phyloP scores from a whole-genome alignment of 176 grass and related monocot genomes.

The Ananas comosus region DNA sequence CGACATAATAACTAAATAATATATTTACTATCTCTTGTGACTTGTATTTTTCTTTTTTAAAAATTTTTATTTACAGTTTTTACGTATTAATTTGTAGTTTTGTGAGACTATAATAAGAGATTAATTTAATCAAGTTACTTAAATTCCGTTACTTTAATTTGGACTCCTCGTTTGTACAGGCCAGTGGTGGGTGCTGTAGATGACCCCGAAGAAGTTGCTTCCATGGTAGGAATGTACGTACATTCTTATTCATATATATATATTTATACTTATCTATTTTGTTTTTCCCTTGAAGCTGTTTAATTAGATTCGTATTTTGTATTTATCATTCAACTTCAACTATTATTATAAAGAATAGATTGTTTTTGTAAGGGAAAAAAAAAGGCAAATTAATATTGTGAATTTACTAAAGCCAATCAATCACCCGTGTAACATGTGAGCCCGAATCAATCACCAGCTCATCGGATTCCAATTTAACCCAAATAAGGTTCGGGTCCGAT shows the following conservation, averaged over 20 bases:
- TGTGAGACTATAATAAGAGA: background rate
- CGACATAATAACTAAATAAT: too few relatives aligned
- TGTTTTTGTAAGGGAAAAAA: background rate
- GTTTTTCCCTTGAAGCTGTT: background rate
- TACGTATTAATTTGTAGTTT: background rate
- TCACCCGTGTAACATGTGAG: background rate
- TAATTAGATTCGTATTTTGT: background rate
- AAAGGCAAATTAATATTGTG: background rate
- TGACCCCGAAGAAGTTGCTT: constrained; percentile 23
- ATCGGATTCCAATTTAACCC: constrained; percentile 1
- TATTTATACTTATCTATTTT: background rate
- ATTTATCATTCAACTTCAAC: too few relatives aligned
- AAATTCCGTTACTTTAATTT: constrained; percentile 8
- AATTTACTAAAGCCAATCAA: background rate
- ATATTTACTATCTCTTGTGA: too few relatives aligned
- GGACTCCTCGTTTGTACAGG: constrained; percentile 12
- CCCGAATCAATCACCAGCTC: background rate
- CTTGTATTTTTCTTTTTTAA: background rate
- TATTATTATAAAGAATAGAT: too few relatives aligned
- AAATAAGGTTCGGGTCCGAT: background rate
- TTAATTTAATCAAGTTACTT: constrained; percentile 15
- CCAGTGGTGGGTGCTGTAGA: constrained; percentile 22
- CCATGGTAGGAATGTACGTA: constrained; percentile 26
- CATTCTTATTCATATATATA: background rate
- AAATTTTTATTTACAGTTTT: background rate